Evolutionary conservation across 805 yeast genomes (phyloP).

Genomic region (Komagataella ulmi): DNA sequence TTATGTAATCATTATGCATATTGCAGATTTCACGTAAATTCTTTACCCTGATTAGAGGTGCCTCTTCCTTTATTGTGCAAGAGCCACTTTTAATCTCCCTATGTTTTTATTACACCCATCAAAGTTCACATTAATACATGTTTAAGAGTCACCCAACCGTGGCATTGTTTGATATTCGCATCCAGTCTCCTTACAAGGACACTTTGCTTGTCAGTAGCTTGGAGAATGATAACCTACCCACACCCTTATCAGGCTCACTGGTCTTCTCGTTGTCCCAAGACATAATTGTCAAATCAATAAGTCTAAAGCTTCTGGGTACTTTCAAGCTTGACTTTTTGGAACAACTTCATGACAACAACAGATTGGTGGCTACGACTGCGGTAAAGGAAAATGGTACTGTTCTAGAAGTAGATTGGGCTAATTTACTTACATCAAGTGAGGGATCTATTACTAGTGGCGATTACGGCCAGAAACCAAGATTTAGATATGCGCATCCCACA

Average conservation of each 20-base stretch:
- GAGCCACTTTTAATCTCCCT: not conserved
- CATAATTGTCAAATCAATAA: conserved; percentile 23
- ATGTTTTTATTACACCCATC: not conserved
- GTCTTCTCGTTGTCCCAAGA: conserved; percentile 30
- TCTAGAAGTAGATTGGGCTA: conserved; percentile 32
- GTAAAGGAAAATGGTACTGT: conserved; percentile 25
- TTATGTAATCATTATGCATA: not conserved
- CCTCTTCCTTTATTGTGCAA: no score
- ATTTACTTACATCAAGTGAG: conserved; percentile 23
- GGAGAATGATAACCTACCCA: conserved; percentile 27
- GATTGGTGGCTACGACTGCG: conserved; percentile 15
- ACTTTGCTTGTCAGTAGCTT: conserved; percentile 28
- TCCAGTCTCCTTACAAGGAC: conserved; percentile 23
- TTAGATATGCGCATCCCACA: not conserved
- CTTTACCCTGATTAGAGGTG: no score
- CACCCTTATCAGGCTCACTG: conserved; percentile 31
- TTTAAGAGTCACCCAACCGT: not conserved
- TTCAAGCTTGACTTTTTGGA: conserved; percentile 27
- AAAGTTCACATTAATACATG: not conserved
- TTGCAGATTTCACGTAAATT: not conserved
- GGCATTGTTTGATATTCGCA: not conserved
- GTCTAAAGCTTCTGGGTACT: conserved; percentile 28
- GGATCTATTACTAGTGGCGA: conserved; percentile 27
- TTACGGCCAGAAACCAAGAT: conserved; percentile 20
- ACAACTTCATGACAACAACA: conserved; percentile 15